These are phyloP conservation scores for Thelephora terrestris DNA, from an alignment of 1,284 basidiomycete species.

Conservation along the genomic window DNA sequence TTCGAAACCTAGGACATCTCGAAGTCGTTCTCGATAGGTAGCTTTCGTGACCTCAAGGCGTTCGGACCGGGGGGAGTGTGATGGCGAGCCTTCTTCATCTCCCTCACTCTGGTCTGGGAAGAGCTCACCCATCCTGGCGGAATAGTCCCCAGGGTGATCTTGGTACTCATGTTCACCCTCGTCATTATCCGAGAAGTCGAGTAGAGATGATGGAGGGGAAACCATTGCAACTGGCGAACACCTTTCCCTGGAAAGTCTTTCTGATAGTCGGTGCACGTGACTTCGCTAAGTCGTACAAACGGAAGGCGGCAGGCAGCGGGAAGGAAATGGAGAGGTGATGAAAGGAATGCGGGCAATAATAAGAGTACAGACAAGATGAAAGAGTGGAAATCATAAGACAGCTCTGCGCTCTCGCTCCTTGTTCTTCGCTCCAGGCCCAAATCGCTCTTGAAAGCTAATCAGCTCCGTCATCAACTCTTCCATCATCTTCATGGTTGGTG, in stretches of 20 bases:
- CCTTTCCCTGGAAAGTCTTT: too few relatives aligned
- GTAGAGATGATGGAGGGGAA: too few relatives aligned
- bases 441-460: conserved; percentile 79
- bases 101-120: conserved; percentile 42
- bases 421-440: conserved; percentile 50
- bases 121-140: conserved; percentile 64
- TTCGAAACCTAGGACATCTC: conserved; percentile 63
- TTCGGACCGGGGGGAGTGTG: conserved; percentile 6
- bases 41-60: conserved; percentile 19
- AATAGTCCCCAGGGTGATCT: conserved; percentile 46
- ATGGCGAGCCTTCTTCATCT: conserved; percentile 38
- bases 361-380: background rate
- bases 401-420: conserved; percentile 45
- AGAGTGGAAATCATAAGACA: conserved; percentile 21
- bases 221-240: too few relatives aligned
- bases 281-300: too few relatives aligned
- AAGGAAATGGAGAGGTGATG: too few relatives aligned
- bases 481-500: conserved; percentile 68
- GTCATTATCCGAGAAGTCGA: too few relatives aligned
- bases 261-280: too few relatives aligned
- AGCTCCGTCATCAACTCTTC: conserved; percentile 83
- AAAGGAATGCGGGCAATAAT: too few relatives aligned
- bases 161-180: conserved; percentile 16
- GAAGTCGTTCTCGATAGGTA: conserved; percentile 53
- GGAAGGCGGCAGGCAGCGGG: too few relatives aligned